Conservation (phyloP, 73 alveolate genomes). For the Paramecium bursaria region DNA sequence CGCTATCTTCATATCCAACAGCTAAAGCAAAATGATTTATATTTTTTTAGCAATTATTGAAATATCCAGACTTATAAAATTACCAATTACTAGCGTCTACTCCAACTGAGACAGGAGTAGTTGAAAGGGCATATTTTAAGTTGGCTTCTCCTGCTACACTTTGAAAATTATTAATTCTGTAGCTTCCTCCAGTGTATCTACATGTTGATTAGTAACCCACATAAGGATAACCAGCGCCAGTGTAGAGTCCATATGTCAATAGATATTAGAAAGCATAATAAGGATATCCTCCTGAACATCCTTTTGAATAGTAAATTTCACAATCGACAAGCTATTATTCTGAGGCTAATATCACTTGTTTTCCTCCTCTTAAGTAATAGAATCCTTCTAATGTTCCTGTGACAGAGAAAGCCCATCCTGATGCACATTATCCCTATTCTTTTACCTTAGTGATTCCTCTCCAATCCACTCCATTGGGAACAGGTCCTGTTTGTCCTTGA, state of each 20-base stretch:
- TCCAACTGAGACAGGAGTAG: conserved; percentile 68
- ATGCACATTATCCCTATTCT: conserved; percentile 83
- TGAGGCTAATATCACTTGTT: background rate
- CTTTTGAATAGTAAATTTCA: conserved; percentile 7
- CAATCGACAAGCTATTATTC: conserved; percentile 61
- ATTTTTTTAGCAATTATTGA: conserved; percentile 49
- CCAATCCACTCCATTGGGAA: conserved; percentile 60
- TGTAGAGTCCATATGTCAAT: conserved; percentile 13
- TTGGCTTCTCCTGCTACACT: conserved; percentile 14
- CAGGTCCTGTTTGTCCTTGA: background rate
- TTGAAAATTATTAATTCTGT: background rate
- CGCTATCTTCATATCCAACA: conserved; percentile 80
- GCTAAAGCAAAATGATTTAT: conserved; percentile 84
- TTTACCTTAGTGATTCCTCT: conserved; percentile 73
- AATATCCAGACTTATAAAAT: conserved; percentile 76
- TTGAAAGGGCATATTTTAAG: conserved; percentile 55
- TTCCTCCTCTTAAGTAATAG: conserved; percentile 54
- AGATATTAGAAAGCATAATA: conserved; percentile 8
- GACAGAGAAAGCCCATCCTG: conserved; percentile 87
- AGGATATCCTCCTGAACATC: conserved; percentile 39
- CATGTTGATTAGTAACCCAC: conserved; percentile 54
- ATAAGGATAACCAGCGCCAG: conserved; percentile 65
- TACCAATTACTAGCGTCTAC: conserved; percentile 74
- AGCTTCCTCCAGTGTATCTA: conserved; percentile 3
- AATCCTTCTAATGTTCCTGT: conserved; percentile 74